phyloP scores from a whole-genome alignment of 208 protist genomes.

The Leishmania guyanensis region DNA sequence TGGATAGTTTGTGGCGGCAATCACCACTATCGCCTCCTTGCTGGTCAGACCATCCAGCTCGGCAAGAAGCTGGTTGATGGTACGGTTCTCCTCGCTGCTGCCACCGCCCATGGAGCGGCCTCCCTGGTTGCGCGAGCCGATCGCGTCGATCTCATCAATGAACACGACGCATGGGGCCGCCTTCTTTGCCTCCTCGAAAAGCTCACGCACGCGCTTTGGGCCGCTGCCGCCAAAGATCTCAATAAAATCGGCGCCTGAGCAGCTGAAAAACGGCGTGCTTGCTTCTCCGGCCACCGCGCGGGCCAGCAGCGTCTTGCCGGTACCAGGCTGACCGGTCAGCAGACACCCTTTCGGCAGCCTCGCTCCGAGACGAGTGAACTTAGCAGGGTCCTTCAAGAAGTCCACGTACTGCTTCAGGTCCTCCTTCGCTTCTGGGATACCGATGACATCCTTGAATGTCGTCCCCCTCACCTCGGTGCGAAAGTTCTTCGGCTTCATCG shows the following conservation, averaged over 20 bases:
- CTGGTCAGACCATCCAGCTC: conserved; percentile 95
- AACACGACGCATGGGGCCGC: conserved; percentile 97
- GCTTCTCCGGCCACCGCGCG: conserved; percentile 97
- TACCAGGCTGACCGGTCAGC: conserved; percentile 97
- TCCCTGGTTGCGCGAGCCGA: conserved; percentile 91
- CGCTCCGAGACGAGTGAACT: conserved; percentile 96
- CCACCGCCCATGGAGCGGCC: conserved; percentile 84
- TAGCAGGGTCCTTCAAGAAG: conserved; percentile 96
- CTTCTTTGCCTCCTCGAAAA: conserved; percentile 95
- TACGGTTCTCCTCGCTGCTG: conserved; percentile 94
- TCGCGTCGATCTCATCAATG: conserved; percentile 99
- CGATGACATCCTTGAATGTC: conserved; percentile 96
- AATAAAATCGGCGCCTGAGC: conserved; percentile 97
- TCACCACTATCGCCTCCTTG: conserved; percentile 95
- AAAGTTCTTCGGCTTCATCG: conserved; percentile 90
- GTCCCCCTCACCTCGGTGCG: conserved; percentile 87
- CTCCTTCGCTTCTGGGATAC: conserved; percentile 97
- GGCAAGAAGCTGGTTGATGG: conserved; percentile 97
- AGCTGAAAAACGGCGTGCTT: conserved; percentile 94
- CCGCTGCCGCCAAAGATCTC: conserved; percentile 98
- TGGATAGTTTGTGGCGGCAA: conserved; percentile 98
- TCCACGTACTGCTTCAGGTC: conserved; percentile 99
- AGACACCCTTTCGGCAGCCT: conserved; percentile 97
- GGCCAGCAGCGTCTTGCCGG: conserved; percentile 98
- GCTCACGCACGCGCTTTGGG: conserved; percentile 95